A percentile compares a stretch with the other conserved stretches of the same genome.
Conservation (phyloP, 1,284 basidiomycete genomes). For the Pascua sp. region DNA sequence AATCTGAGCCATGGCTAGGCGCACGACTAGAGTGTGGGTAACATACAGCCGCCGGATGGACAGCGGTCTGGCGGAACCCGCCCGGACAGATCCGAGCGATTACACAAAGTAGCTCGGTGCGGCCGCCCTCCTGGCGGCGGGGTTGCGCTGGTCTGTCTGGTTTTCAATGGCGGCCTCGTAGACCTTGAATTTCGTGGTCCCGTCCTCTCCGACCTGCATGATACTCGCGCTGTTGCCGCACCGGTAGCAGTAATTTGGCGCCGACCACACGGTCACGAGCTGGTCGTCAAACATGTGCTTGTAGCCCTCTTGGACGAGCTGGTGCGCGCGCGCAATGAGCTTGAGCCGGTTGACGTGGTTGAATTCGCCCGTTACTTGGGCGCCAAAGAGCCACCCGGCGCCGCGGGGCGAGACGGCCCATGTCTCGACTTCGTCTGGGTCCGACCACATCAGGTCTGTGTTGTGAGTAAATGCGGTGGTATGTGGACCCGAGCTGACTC, state of each 20-base stretch:
- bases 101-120: constrained; percentile 25
- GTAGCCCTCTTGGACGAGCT: constrained; percentile 94
- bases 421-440: constrained; percentile 90
- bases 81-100: not conserved
- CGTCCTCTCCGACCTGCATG: constrained; percentile 59
- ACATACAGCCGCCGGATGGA: not conserved
- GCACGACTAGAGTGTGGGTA: not conserved
- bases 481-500: constrained; percentile 26
- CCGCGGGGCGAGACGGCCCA: constrained; percentile 94
- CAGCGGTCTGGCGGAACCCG: not conserved
- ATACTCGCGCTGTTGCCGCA: constrained; percentile 77
- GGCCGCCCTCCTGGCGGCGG: constrained; percentile 41
- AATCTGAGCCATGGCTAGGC: too few relatives aligned
- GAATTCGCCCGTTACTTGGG: constrained; percentile 84
- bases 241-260: constrained; percentile 92
- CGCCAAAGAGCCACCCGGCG: constrained; percentile 94
- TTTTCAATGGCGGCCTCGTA: constrained; percentile 83
- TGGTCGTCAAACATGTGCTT: constrained; percentile 96
- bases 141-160: constrained; percentile 60
- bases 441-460: constrained; percentile 93
- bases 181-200: constrained; percentile 66
- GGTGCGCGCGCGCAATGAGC: constrained; percentile 88
- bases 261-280: constrained; percentile 96
- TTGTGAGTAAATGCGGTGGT: constrained; percentile 1
- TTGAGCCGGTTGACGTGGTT: constrained; percentile 81